A percentile compares a stretch with the other conserved stretches of the same genome.
phyloP scores from a whole-genome alignment of 345 rosid species.

The Turnera subulata region DNA sequence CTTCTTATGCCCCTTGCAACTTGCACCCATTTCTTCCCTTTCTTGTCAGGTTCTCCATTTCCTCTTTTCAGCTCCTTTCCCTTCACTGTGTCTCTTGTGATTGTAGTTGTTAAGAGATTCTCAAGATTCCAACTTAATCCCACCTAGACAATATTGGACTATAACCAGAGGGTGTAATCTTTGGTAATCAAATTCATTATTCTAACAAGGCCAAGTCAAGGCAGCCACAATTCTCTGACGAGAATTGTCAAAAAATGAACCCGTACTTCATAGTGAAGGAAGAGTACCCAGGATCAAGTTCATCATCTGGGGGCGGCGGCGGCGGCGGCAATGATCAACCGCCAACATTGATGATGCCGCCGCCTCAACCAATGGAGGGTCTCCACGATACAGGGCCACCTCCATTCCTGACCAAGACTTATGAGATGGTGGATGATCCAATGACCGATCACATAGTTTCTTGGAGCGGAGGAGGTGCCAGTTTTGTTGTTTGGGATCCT shows the following conservation, averaged over 20 bases:
- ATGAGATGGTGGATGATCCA: slow-evolving; percentile 30
- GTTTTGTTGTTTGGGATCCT: slow-evolving; percentile 33
- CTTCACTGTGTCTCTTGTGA: neutral
- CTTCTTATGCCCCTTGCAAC: too few relatives aligned
- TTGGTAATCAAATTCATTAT: neutral
- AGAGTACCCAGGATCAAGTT: slow-evolving; percentile 34
- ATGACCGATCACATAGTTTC: slow-evolving; percentile 18
- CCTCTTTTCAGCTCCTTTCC: neutral
- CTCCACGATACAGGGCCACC: slow-evolving; percentile 51
- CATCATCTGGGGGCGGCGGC: slow-evolving; percentile 14
- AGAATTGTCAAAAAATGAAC: slow-evolving; percentile 30
- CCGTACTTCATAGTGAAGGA: slow-evolving; percentile 37
- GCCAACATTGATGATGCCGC: slow-evolving; percentile 4
- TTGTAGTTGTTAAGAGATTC: neutral
- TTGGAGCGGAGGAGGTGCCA: slow-evolving; percentile 25
- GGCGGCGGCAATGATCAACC: slow-evolving; percentile 12
- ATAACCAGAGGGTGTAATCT: neutral
- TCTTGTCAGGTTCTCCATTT: neutral
- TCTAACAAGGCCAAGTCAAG: neutral
- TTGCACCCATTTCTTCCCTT: too few relatives aligned
- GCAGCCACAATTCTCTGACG: neutral
- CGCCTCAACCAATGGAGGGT: slow-evolving; percentile 68
- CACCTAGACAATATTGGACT: neutral
- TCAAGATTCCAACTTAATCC: neutral
- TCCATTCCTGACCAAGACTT: slow-evolving; percentile 30